A percentile compares a stretch with the other conserved stretches of the same genome.
phyloP scores from a whole-genome alignment of 2,329 filamentous ascomycete genomes.

The Nigrospora sphaerica region DNA sequence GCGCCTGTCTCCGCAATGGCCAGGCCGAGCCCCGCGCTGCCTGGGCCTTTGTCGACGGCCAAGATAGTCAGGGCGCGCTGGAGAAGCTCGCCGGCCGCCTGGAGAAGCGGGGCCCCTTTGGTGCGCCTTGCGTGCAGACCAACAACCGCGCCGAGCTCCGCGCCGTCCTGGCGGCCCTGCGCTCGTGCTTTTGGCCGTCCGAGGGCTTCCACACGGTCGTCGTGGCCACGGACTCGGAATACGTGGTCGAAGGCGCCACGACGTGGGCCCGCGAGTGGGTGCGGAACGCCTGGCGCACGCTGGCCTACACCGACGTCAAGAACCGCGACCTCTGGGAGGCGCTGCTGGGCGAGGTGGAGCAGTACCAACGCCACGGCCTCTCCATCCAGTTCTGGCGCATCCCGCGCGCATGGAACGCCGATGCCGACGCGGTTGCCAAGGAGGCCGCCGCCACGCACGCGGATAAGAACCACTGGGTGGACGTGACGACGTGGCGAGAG shows the following conservation, averaged over 20 bases:
- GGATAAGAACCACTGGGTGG: too few relatives aligned
- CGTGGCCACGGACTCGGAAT: conserved; percentile 47
- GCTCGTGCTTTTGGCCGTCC: conserved; percentile 32
- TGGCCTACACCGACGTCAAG: conserved; percentile 26
- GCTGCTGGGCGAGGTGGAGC: conserved; percentile 33
- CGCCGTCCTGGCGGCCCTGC: conserved; percentile 42
- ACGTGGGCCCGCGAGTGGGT: conserved; percentile 35
- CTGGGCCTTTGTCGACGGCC: conserved; percentile 26
- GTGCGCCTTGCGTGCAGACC: conserved; percentile 27
- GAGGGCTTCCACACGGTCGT: conserved; percentile 35
- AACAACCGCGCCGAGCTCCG: conserved; percentile 50
- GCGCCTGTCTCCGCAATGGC: conserved; percentile 37
- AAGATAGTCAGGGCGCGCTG: conserved; percentile 1
- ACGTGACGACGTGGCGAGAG: too few relatives aligned
- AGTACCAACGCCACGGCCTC: conserved; percentile 17
- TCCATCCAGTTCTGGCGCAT: conserved; percentile 41
- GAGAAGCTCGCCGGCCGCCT: conserved; percentile 23
- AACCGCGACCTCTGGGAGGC: conserved; percentile 47
- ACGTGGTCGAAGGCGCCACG: conserved; percentile 39
- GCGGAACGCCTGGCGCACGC: conserved; percentile 34
- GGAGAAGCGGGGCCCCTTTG: conserved; percentile 34
- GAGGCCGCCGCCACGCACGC: conserved; percentile 4
- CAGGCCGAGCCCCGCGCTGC: conserved; percentile 26
- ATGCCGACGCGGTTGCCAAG: conserved; percentile 29
- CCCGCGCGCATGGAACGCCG: conserved; percentile 30